These are phyloP conservation scores for Eucalyptus dawsonii DNA, from an alignment of 345 rosid species.

Conservation along the genomic window DNA sequence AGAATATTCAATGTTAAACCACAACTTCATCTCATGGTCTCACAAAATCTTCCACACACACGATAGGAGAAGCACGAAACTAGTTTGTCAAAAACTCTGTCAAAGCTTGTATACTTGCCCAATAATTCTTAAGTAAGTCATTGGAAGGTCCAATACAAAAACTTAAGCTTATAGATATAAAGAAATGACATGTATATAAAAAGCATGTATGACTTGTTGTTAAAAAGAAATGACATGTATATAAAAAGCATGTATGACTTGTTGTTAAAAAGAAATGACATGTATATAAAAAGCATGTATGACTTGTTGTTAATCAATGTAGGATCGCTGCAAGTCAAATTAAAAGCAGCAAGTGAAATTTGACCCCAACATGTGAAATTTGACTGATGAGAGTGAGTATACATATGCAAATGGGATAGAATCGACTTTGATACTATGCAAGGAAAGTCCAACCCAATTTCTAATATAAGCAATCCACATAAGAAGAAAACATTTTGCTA, in stretches of 20 bases:
- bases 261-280: rapidly evolving
- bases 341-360: not conserved
- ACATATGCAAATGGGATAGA: not conserved
- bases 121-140: not conserved
- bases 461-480: not conserved
- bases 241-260: not conserved
- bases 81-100: not conserved
- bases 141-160: not conserved
- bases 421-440: not conserved
- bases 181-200: not conserved
- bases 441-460: not conserved
- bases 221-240: not conserved
- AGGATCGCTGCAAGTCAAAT: not conserved
- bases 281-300: not conserved
- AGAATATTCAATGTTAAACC: not conserved
- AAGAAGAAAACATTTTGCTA: not conserved
- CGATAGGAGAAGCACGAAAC: not conserved
- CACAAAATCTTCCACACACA: not conserved
- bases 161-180: not conserved
- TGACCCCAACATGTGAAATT: not conserved
- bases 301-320: not conserved
- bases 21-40: not conserved
- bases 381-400: not conserved
- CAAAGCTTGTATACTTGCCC: not conserved
- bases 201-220: not conserved